These are phyloP conservation scores for Geotrichum histeridarum DNA, from an alignment of 1,139 yeast species.

Conservation along the genomic window DNA sequence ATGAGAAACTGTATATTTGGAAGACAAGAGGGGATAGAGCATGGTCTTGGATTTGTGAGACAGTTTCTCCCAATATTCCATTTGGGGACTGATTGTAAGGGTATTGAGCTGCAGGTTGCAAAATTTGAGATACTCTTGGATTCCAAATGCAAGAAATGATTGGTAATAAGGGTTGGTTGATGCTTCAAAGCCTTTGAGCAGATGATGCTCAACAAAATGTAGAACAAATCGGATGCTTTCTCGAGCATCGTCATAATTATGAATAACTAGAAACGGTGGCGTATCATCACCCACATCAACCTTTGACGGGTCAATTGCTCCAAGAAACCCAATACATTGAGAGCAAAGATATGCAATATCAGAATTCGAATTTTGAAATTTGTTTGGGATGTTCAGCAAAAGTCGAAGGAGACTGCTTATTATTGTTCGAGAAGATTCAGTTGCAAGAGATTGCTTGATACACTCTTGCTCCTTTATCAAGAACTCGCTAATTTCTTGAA, in stretches of 20 bases:
- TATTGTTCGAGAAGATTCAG: constrained; percentile 33
- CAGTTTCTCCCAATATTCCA: constrained; percentile 54
- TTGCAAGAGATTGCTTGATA: constrained; percentile 39
- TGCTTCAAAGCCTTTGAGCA: constrained; percentile 82
- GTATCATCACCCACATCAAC: constrained; percentile 47
- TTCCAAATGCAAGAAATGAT: constrained; percentile 76
- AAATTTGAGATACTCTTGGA: constrained; percentile 76
- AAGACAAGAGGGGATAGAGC: constrained; percentile 65
- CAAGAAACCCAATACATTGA: constrained; percentile 66
- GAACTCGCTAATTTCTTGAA: constrained; percentile 58
- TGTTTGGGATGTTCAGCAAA: constrained; percentile 46
- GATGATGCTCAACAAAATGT: constrained; percentile 58
- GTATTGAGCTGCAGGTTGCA: constrained; percentile 47
- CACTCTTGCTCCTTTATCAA: constrained; percentile 46
- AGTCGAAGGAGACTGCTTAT: constrained; percentile 49
- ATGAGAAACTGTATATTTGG: constrained; percentile 55
- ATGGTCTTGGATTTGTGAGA: constrained; percentile 69
- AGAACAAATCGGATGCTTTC: constrained; percentile 65
- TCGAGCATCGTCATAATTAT: constrained; percentile 55
- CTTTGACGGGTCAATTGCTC: constrained; percentile 68
- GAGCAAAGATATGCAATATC: constrained; percentile 58
- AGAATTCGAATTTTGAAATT: constrained; percentile 44
- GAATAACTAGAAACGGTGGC: constrained; percentile 48
- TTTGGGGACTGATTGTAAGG: constrained; percentile 10
- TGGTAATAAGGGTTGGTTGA: constrained; percentile 85